Base-by-base conservation (phyloP, 306 rosid species). In the Dryas alaskensis region DNA sequence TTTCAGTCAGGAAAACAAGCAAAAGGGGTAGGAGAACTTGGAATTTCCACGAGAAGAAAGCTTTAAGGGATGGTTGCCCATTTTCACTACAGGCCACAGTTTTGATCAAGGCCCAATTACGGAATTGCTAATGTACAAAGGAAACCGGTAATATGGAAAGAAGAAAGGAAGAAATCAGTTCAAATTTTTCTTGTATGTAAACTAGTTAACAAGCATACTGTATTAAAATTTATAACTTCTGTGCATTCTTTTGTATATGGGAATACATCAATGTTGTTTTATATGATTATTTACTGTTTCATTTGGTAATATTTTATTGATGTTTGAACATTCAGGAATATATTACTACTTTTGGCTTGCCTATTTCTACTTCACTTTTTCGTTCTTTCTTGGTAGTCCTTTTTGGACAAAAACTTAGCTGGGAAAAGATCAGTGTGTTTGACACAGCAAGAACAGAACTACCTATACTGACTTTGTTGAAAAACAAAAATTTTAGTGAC, bases 221-320 rank as follows among this genome's bases (percentile, higher is more conserved):
- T 70, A 58, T 60, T 53, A 31, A 77, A 44, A 79, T 71, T 13
- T 66, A 65, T 50, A 54, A 51, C 61, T 76, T 72, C 48, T 74
- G 60, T 78, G 77, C 76, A 84, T 84, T 81, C 85, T 86, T 82
- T 78, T 89, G 86, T 89, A 86, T 78, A 84, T 86, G 81, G 55
- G 79, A 65, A 70, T 80, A 67, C 70, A 66, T 70, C 76, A 73
- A 47, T 67, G 81, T 58, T 73, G 64, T 75, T 82, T 69, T 58
- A 74, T 73, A 63, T 69, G 67, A 58, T 50, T 75, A 7, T 49
- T 67, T n/a, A 61, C 43, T 40, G 48, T 69, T 42, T 57, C 31
- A 67, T 67, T 19, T 17, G 66, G 25, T 44, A 11, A 10, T 4
- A 27, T 43, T 4, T 10, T 47, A 47, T 74, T 10, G 37, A 16